Base-by-base conservation (phyloP, 2,329 filamentous ascomycete genomes). In the Claviceps quebecensis region DNA sequence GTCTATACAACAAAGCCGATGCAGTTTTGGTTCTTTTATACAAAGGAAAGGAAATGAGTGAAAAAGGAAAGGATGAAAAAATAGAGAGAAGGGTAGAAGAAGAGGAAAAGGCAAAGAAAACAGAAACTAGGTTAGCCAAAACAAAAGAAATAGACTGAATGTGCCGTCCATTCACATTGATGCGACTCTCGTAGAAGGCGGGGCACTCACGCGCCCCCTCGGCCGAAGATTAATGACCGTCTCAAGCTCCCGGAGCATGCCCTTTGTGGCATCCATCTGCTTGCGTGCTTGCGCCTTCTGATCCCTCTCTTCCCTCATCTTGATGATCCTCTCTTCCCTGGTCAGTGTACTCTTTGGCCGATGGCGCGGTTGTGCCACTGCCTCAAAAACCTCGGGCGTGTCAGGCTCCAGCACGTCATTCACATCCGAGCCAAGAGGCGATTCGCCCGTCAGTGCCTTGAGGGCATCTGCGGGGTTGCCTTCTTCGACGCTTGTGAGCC, bases 161-260 rank as follows among this genome's bases (percentile, higher is more conserved):
- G 13, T 22, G 40, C 17, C 29, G 3, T 1, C 19, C 13, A n/a
- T 49, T 67, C 63, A 75, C 67, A 74, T 65, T 29, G 72, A 75
- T 37, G 71, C 63, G 49, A 71, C 63, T 41, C 48, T 41, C n/a
- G 16, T 16, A 11, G 53, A 39, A 5, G 61, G 54, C 2, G 65
- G 65, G 13, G 64, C 61, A 54, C 71, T 71, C 37, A 63, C 58
- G 44, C 70, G 67, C 48, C 57, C 66, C 56, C 62, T 64, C 6
- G 73, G 73, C 26, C 73, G 66, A 37, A 73, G 67, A 62, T 73
- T 79, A 64, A 97, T 94, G 54, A 98, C 80, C 57, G 87, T 91
- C 70, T 96, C 88, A 53, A 98, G 74, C 69, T 98, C 93, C 56
- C 85, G 83, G 56, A 98, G 76, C 87, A 98, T 95, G 59, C 85